These are phyloP conservation scores for Peronospora belbahrii DNA, from an alignment of 352 stramenopile species.

Conservation along the genomic window DNA sequence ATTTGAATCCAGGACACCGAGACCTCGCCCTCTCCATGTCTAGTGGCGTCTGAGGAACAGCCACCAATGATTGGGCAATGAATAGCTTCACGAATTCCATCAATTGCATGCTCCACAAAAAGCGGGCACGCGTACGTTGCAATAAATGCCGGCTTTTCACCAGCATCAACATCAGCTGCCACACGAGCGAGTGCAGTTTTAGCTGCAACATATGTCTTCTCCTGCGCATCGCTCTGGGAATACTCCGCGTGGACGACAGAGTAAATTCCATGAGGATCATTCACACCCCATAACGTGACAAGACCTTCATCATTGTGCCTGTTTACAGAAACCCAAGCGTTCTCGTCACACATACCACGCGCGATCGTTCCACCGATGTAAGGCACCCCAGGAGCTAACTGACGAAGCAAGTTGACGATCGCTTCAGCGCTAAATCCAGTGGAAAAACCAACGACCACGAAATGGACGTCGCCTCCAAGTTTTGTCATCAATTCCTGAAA, in stretches of 20 bases:
- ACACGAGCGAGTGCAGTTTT: slow-evolving; percentile 58
- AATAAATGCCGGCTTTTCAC: slow-evolving; percentile 74
- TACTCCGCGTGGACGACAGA: slow-evolving; percentile 76
- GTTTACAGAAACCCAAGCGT: slow-evolving; percentile 84
- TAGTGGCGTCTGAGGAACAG: slow-evolving; percentile 72
- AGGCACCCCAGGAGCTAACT: slow-evolving; percentile 68
- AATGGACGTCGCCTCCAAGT: slow-evolving; percentile 70
- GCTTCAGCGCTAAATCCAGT: slow-evolving; percentile 72
- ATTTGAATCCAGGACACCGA: slow-evolving; percentile 83
- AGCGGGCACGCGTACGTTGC: slow-evolving; percentile 72
- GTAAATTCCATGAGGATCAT: slow-evolving; percentile 77
- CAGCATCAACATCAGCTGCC: slow-evolving; percentile 42
- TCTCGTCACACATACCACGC: slow-evolving; percentile 80
- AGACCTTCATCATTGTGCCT: slow-evolving; percentile 77
- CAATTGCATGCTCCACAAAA: slow-evolving; percentile 76
- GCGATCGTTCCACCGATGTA: slow-evolving; percentile 83
- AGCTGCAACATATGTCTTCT: slow-evolving; percentile 69
- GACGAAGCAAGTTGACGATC: slow-evolving; percentile 61
- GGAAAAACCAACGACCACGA: slow-evolving; percentile 81
- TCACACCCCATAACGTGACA: slow-evolving; percentile 79
- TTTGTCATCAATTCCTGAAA: slow-evolving; percentile 79
- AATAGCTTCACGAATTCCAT: slow-evolving; percentile 74
- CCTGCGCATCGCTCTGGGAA: slow-evolving; percentile 64
- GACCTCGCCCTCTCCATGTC: slow-evolving; percentile 57
- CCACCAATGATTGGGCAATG: slow-evolving; percentile 76